phyloP scores from a whole-genome alignment of 495 filamentous ascomycete species.

The Choiromyces venosus region DNA sequence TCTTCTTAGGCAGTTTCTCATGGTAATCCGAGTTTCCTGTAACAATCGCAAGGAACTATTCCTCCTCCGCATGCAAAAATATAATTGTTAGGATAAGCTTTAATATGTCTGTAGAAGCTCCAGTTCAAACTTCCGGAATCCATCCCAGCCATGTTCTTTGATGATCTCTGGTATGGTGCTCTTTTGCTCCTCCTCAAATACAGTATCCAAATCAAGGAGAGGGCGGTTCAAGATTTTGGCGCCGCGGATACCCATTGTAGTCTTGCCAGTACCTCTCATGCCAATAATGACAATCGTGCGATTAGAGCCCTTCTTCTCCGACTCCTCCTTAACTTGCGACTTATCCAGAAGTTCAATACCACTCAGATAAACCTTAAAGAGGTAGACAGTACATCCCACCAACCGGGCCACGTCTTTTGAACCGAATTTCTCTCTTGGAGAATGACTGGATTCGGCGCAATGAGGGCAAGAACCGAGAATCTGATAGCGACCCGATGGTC shows the following conservation, averaged over 20 bases:
- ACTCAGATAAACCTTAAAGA: constrained; percentile 63
- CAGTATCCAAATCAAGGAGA: constrained; percentile 79
- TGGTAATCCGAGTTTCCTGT: constrained; percentile 64
- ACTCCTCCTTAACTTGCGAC: constrained; percentile 44
- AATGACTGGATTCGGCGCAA: constrained; percentile 67
- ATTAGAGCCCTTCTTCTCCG: constrained; percentile 29
- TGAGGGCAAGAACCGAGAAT: constrained; percentile 80
- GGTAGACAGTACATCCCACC: constrained; percentile 85
- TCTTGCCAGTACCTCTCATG: constrained; percentile 97
- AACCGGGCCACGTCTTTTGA: constrained; percentile 98
- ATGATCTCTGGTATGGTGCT: constrained; percentile 83
- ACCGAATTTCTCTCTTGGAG: constrained; percentile 87
- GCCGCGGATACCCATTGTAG: constrained; percentile 83
- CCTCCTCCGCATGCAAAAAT: constrained; percentile 94
- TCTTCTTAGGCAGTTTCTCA: constrained; percentile 60
- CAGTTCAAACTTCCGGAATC: constrained; percentile 77
- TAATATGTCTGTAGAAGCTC: constrained; percentile 65
- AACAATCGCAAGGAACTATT: constrained; percentile 72
- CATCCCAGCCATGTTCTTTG: constrained; percentile 72
- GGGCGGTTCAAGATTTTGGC: constrained; percentile 65
- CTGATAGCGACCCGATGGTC: constrained; percentile 98
- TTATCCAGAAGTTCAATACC: constrained; percentile 57
- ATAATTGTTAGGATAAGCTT: constrained; percentile 65
- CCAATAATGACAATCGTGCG: constrained; percentile 88
- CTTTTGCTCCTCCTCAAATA: constrained; percentile 66